These are phyloP conservation scores for Cutaneotrichosporon daszewskae DNA, from an alignment of 1,284 basidiomycete genomes.

Conservation along the genomic window DNA sequence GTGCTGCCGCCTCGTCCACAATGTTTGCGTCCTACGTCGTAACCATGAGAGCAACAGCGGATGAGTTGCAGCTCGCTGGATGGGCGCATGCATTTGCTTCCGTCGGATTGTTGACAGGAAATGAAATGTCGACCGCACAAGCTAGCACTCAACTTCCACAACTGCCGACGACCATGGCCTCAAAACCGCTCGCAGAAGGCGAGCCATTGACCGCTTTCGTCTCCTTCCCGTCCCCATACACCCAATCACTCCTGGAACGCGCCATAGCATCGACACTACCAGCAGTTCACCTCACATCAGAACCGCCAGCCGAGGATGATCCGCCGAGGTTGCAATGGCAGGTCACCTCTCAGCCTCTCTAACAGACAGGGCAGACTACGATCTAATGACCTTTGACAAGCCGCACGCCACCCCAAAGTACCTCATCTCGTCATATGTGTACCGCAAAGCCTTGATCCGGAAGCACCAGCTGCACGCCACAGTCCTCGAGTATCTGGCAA, in stretches of 20 bases:
- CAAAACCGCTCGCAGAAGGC: too few species aligned
- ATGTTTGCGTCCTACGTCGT: too few species aligned
- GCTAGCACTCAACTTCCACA: too few species aligned
- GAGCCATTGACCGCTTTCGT: constrained; percentile 61
- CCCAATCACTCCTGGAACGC: constrained; percentile 60
- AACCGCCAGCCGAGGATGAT: constrained; percentile 24
- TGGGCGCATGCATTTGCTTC: too few species aligned
- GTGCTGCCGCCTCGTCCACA: too few species aligned
- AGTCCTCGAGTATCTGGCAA: constrained; percentile 67
- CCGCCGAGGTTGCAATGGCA: constrained; percentile 45
- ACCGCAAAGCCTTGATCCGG: constrained; percentile 87
- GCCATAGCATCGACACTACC: constrained; percentile 52
- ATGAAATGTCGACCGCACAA: too few species aligned
- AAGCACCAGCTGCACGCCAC: constrained; percentile 86
- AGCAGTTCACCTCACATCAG: constrained; percentile 30
- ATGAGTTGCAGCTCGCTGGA: too few species aligned
- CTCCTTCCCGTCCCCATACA: constrained; percentile 74
- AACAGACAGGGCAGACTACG: constrained; percentile 56
- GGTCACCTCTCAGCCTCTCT: constrained; percentile 7
- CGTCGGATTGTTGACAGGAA: too few species aligned
- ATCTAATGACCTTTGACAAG: constrained; percentile 69
- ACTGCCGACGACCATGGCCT: constrained; percentile 20
- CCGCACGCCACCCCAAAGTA: constrained; percentile 52
- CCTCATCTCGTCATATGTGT: constrained; percentile 78
- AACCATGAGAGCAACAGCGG: too few species aligned